Percentiles rank a stretch among this genome's conserved stretches.
Conservation (phyloP, 495 filamentous ascomycete genomes). For the Penicillium daleae region DNA sequence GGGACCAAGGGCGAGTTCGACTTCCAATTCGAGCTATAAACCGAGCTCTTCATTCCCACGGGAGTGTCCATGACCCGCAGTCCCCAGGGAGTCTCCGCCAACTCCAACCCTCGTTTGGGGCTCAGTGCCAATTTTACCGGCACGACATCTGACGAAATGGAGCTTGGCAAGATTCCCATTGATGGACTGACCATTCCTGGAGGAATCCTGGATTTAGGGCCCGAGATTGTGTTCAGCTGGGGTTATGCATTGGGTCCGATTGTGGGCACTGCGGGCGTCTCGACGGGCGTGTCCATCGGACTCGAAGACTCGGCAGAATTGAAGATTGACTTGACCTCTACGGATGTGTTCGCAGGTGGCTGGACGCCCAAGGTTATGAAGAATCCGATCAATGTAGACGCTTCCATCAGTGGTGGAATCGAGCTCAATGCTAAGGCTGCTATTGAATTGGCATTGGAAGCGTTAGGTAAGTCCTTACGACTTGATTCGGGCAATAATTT, state of each 20-base stretch:
- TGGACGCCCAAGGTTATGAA: neutral
- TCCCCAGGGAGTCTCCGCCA: neutral
- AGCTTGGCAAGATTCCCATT: neutral
- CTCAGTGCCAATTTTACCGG: neutral
- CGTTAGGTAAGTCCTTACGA: neutral
- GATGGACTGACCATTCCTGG: neutral
- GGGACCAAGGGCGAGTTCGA: constrained; percentile 1
- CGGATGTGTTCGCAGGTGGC: neutral
- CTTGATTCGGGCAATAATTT: neutral
- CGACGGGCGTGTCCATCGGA: neutral
- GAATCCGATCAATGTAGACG: constrained; percentile 1
- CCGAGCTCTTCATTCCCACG: neutral
- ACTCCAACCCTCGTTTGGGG: neutral
- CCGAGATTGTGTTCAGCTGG: neutral
- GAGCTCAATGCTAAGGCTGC: constrained; percentile 2
- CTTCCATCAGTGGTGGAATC: constrained; percentile 6
- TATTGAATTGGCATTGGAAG: neutral
- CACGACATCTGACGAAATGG: neutral
- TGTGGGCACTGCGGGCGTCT: neutral
- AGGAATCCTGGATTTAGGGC: neutral
- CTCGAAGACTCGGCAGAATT: neutral
- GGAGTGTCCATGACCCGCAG: neutral
- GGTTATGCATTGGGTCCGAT: neutral
- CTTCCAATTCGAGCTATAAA: neutral
- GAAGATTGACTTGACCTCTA: constrained; percentile 7